Evolutionary conservation across 495 filamentous ascomycete genomes (phyloP).

Genomic region (Penicillium cosmopolitanum): DNA sequence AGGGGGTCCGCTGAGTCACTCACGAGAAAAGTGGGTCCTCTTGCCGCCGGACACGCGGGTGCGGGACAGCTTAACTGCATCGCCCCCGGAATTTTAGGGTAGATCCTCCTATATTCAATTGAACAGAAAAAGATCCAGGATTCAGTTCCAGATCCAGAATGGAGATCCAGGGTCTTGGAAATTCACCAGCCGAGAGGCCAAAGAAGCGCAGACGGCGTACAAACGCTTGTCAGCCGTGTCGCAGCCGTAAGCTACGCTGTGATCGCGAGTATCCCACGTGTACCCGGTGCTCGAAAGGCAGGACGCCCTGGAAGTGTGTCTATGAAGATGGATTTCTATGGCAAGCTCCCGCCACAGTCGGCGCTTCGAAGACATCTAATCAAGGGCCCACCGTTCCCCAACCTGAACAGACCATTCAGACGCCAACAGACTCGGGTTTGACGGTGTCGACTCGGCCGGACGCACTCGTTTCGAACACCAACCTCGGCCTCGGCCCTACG

Average conservation of each 20-base stretch:
- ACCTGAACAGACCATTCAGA: slow-evolving; percentile 32
- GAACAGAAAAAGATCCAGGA: not conserved
- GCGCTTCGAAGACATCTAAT: slow-evolving; percentile 32
- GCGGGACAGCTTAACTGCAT: no score
- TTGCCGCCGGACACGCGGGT: not conserved
- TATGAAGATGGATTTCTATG: slow-evolving; percentile 54
- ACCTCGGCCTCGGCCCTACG: slow-evolving; percentile 10
- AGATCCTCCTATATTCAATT: not conserved
- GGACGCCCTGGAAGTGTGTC: slow-evolving; percentile 43
- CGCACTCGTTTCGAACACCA: slow-evolving; percentile 21
- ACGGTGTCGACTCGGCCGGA: slow-evolving; percentile 36
- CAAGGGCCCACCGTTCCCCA: slow-evolving; percentile 32
- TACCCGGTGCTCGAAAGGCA: slow-evolving; percentile 62
- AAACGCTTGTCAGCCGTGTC: slow-evolving; percentile 56
- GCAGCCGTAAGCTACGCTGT: slow-evolving; percentile 71
- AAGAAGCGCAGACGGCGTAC: slow-evolving; percentile 48
- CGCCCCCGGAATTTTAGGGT: no score
- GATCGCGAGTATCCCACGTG: slow-evolving; percentile 67
- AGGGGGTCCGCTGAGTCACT: not conserved
- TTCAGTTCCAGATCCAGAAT: slow-evolving; percentile 4
- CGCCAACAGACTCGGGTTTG: slow-evolving; percentile 42
- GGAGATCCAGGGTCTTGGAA: slow-evolving; percentile 18
- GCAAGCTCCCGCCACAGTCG: slow-evolving; percentile 48
- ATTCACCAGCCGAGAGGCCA: slow-evolving; percentile 31
- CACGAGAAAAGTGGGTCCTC: not conserved